These are phyloP conservation scores for Hypericum androsaemum DNA, from an alignment of 345 rosid species.

Conservation along the genomic window DNA sequence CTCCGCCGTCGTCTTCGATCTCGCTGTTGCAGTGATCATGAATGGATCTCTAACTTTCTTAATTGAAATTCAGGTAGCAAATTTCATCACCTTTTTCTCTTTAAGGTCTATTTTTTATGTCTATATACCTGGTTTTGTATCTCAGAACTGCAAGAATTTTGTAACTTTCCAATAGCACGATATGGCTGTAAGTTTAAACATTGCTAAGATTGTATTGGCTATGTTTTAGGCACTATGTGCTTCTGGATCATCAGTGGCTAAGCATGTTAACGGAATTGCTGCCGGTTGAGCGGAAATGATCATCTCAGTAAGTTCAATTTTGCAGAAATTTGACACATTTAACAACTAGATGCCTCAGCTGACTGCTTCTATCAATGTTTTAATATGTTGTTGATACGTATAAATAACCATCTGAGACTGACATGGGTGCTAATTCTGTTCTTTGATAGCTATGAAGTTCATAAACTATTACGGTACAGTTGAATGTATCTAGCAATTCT, in stretches of 20 bases:
- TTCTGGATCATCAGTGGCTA: constrained; percentile 48
- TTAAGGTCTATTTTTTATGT: not conserved
- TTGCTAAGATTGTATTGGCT: constrained; percentile 2
- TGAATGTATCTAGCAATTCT: too few relatives aligned
- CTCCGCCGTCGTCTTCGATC: too few relatives aligned
- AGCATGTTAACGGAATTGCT: constrained; percentile 75
- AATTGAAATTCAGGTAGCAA: constrained; percentile 83
- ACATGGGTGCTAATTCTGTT: too few relatives aligned
- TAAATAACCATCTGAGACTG: too few relatives aligned
- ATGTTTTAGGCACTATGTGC: constrained; percentile 65
- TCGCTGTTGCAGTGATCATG: constrained; percentile 80
- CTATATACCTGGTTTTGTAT: not conserved
- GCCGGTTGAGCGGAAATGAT: constrained; percentile 87
- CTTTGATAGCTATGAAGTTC: too few relatives aligned
- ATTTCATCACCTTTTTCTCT: not conserved
- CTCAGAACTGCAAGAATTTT: not conserved
- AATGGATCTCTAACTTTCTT: constrained; percentile 87
- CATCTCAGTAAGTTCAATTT: constrained; percentile 67
- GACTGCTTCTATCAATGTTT: too few relatives aligned
- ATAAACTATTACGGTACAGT: not conserved
- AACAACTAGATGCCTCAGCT: too few relatives aligned
- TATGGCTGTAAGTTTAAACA: not conserved
- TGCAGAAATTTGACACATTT: too few relatives aligned
- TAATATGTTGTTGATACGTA: too few relatives aligned
- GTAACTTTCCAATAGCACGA: not conserved